Evolutionary conservation across 176 grass and related monocot genomes (phyloP).

Genomic region (Oryza officinalis): DNA sequence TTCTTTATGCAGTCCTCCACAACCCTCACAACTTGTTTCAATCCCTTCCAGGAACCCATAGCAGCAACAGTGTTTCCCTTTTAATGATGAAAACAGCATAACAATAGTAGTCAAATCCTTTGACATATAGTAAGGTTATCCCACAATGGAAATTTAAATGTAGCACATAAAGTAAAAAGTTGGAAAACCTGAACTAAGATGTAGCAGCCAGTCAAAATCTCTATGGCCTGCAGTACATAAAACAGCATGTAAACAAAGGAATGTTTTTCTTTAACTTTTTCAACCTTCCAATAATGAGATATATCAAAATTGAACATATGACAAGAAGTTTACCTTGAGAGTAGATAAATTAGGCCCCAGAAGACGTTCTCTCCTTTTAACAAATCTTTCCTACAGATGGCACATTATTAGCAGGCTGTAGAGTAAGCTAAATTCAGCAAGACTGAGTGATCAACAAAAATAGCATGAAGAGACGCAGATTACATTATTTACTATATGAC

Average conservation of each 20-base stretch:
- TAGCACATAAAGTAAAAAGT: slow-evolving; percentile 15
- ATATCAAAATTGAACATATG: not conserved
- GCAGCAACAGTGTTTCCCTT: slow-evolving; percentile 90
- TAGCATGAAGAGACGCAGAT: not conserved
- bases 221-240: slow-evolving; percentile 68
- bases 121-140: not conserved
- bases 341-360: slow-evolving; percentile 93
- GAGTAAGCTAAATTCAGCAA: slow-evolving; percentile 19
- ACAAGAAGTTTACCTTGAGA: slow-evolving; percentile 63
- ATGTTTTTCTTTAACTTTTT: not conserved
- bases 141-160: slow-evolving; percentile 2
- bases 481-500: slow-evolving; percentile 14
- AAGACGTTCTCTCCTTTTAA: slow-evolving; percentile 95
- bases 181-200: slow-evolving; percentile 85
- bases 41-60: slow-evolving; percentile 86
- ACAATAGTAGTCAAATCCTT: slow-evolving; percentile 8
- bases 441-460: not conserved
- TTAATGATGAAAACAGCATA: slow-evolving; percentile 37
- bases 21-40: slow-evolving; percentile 85
- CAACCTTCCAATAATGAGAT: not conserved
- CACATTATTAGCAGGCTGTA: slow-evolving; percentile 16
- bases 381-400: slow-evolving; percentile 82
- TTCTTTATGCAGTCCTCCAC: slow-evolving; percentile 94
- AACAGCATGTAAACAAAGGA: slow-evolving; percentile 12
- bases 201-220: slow-evolving; percentile 98